Base-by-base conservation (phyloP, 768 basidiomycete species). In the Kwoniella dendrophila region DNA sequence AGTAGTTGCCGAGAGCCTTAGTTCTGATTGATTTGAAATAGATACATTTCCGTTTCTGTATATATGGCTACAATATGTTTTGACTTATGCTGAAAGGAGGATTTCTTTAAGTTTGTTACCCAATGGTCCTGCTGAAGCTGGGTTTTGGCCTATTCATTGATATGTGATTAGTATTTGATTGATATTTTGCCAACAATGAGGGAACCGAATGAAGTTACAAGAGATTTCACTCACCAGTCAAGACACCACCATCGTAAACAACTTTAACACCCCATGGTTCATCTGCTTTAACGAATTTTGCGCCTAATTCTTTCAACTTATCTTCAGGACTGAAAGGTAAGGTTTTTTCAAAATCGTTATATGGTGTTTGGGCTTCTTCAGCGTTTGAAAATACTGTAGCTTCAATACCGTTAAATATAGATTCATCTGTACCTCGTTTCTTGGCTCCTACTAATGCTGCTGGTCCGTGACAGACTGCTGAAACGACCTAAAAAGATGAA, bases 401-500 rank as follows among this genome's bases (percentile, higher is more conserved):
- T 18, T 74, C 71, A 56, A 82, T 83, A 12, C 85, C 87, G 2
- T 79, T 81, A 73, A 90, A 86, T 64, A 90, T 87, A 1, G 88
- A 85, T 63, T 85, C 84, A 45, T 86, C 86, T 18, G 82, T 72
- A 5, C 80, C 79, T 64, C 86, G 85, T 6, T 82, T 83, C 2
- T 68, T 68, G 34, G 79, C 86, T 20, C 81, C 81, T 14, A 86
- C 84, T 22, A 90, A 81, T 1, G 87, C 88, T n/a, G 85, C 88
- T 53, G 89, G 85, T 16, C 89, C 90, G 79, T 91, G 90, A 81
- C 90, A 91, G 26, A 92, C 89, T 2, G 88, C 88, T 3, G 86
- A 69, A 6, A 85, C 84, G 63, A 87, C 78, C 65, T 63, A 24
- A 7, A 30, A 22, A n/a, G 12, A 44, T 16, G 51, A 22, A 22